Percentiles rank a stretch among this genome's conserved stretches.
Conservation (phyloP, 257 asterid species). For the Scutellaria barbata region DNA sequence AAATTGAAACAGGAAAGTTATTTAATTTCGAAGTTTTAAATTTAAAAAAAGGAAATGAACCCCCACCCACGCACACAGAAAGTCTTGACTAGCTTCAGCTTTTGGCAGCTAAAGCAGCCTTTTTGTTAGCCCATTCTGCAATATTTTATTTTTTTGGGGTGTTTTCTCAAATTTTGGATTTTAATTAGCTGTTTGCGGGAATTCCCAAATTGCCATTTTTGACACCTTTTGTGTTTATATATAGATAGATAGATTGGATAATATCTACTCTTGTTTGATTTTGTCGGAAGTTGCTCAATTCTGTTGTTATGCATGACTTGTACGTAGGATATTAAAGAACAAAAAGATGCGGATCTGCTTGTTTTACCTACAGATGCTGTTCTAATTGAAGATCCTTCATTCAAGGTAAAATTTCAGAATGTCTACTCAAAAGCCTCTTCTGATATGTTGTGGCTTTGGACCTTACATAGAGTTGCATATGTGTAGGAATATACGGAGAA, state of each 20-base stretch:
- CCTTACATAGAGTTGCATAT: slow-evolving; percentile 19
- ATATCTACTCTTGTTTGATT: slow-evolving; percentile 10
- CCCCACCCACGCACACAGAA: too few species aligned
- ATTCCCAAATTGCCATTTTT: too few species aligned
- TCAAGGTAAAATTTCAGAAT: slow-evolving; percentile 64
- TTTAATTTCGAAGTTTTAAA: too few species aligned
- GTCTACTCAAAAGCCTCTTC: slow-evolving; percentile 1
- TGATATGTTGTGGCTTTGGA: slow-evolving; percentile 28
- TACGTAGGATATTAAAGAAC: slow-evolving; percentile 81
- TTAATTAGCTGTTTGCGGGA: too few species aligned
- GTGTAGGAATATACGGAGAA: slow-evolving; percentile 86
- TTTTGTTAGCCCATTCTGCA: too few species aligned
- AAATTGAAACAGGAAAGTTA: too few species aligned
- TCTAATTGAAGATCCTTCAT: slow-evolving; percentile 90
- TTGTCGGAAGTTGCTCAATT: slow-evolving; percentile 27
- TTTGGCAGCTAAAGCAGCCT: too few species aligned
- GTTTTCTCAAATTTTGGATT: too few species aligned
- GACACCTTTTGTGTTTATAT: too few species aligned
- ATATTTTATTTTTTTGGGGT: too few species aligned
- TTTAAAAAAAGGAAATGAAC: too few species aligned
- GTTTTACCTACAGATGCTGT: slow-evolving; percentile 97
- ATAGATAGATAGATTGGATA: not conserved
- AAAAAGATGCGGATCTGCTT: slow-evolving; percentile 81
- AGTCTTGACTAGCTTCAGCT: too few species aligned
- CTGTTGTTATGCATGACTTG: slow-evolving; percentile 32